phyloP scores from a whole-genome alignment of 257 asterid genomes.

The Solanum neorickii region DNA sequence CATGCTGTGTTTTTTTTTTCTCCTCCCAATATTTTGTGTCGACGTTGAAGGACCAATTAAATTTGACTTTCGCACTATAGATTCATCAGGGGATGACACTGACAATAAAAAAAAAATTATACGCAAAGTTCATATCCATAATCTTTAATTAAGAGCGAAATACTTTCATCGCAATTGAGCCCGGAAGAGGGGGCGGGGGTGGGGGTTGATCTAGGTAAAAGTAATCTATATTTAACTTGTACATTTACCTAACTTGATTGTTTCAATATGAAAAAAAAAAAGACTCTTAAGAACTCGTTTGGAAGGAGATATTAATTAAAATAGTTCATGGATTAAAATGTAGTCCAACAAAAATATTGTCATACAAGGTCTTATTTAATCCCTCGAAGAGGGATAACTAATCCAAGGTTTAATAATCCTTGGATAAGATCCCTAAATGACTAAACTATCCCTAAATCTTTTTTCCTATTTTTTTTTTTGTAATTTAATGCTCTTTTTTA shows the following conservation, averaged over 20 bases:
- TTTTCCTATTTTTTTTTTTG: too few relatives aligned
- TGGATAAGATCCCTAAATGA: too few relatives aligned
- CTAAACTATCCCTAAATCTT: too few relatives aligned
- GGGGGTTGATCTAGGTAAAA: neutral
- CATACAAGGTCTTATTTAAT: too few relatives aligned
- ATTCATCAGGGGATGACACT: neutral
- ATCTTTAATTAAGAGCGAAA: too few relatives aligned
- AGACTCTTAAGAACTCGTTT: neutral
- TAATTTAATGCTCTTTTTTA: too few relatives aligned
- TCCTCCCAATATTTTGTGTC: neutral
- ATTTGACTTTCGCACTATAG: too few relatives aligned
- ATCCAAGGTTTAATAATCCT: too few relatives aligned
- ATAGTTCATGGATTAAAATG: too few relatives aligned
- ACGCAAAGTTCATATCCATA: fast-evolving
- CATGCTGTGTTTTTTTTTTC: neutral
- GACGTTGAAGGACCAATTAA: neutral
- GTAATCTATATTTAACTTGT: neutral
- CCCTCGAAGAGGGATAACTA: too few relatives aligned
- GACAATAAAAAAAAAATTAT: neutral
- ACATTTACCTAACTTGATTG: neutral
- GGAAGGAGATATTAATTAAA: too few relatives aligned
- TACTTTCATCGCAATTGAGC: fast-evolving
- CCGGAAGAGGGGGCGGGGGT: fast-evolving
- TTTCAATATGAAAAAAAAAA: neutral
- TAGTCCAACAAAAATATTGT: too few relatives aligned